Conservation (phyloP, 257 asterid species). For the Solanum clarkiae region DNA sequence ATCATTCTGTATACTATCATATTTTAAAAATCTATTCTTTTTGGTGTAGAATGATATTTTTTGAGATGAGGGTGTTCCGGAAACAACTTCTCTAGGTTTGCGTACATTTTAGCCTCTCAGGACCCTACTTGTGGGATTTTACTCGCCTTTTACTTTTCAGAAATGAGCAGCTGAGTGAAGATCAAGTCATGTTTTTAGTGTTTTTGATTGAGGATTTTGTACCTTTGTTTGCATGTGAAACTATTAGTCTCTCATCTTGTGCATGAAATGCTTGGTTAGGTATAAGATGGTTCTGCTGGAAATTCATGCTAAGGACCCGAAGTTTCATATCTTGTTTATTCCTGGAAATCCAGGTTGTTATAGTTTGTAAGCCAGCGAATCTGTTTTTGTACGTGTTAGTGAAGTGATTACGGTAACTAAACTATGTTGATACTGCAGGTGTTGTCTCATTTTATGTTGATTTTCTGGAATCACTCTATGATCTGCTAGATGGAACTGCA, state of each 20-base stretch:
- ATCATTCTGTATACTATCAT: not conserved
- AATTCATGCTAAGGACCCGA: slow-evolving; percentile 50
- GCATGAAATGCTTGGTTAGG: slow-evolving; percentile 20
- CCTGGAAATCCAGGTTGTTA: slow-evolving; percentile 93
- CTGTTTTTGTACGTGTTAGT: not conserved
- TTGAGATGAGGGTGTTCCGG: too few species aligned
- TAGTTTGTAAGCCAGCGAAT: not conserved
- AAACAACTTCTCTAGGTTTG: too few species aligned
- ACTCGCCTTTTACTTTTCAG: not conserved
- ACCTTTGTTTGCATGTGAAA: not conserved
- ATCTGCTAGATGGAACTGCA: slow-evolving; percentile 61
- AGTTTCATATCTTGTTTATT: slow-evolving; percentile 54
- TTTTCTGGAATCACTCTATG: slow-evolving; percentile 63
- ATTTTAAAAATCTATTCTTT: not conserved
- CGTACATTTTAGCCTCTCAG: accelerated
- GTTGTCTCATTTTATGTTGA: slow-evolving; percentile 63
- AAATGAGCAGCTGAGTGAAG: not conserved
- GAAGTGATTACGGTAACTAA: not conserved
- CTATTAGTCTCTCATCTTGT: not conserved
- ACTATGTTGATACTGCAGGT: slow-evolving; percentile 32
- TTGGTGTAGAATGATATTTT: not conserved
- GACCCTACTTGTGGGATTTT: too few species aligned
- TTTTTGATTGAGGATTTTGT: not conserved
- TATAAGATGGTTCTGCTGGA: slow-evolving; percentile 60
- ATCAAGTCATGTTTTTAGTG: not conserved